phyloP scores from a whole-genome alignment of 768 basidiomycete genomes.

The Auricularia auricula-judae region DNA sequence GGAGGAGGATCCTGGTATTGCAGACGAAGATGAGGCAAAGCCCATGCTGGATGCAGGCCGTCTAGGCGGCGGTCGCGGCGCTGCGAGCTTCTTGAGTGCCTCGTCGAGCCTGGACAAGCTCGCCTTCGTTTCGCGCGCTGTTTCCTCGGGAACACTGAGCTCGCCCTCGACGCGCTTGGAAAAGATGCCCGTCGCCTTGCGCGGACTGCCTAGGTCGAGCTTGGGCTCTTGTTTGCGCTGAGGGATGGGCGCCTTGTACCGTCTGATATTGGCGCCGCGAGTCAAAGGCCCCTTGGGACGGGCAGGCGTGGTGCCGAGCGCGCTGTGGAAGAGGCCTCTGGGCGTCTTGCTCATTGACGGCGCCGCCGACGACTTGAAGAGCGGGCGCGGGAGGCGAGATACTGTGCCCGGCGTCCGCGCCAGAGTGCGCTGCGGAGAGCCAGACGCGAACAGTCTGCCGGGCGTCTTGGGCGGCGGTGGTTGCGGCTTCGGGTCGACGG shows the following conservation, averaged over 20 bases:
- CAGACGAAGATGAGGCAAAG: neutral
- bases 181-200: neutral
- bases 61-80: neutral
- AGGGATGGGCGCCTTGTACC: neutral
- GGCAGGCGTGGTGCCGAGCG: neutral
- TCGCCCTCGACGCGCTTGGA: neutral
- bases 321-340: neutral
- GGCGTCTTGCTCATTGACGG: neutral
- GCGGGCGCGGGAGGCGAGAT: neutral
- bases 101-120: neutral
- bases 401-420: neutral
- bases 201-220: neutral
- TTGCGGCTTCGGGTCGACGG: neutral
- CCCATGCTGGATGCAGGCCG: neutral
- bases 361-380: neutral
- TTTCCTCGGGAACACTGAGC: neutral
- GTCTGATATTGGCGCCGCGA: neutral
- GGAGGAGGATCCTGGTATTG: too few relatives aligned
- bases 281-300: neutral
- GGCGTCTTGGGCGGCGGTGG: neutral
- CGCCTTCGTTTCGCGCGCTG: neutral
- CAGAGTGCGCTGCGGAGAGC: neutral
- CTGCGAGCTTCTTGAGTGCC: neutral
- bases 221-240: neutral
- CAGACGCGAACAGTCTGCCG: neutral